Base-by-base conservation (phyloP, 2,329 filamentous ascomycete genomes). In the Pseudopithomyces chartarum region DNA sequence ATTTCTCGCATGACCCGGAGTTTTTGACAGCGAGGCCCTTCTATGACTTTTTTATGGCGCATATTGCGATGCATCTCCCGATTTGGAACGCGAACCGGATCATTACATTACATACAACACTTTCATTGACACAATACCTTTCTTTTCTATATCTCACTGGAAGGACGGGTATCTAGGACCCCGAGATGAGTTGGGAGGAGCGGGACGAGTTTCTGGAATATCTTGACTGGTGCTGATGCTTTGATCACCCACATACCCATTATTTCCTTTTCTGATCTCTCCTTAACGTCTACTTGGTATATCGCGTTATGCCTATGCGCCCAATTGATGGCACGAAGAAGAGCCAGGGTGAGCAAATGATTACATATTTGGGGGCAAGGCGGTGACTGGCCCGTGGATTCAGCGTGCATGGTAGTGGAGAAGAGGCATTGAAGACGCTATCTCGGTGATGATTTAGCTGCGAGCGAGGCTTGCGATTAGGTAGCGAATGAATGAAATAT, bases 31-130 rank as follows among this genome's bases (percentile, higher is more conserved):
- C 67, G 70, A 70, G 68, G 64, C 61, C 69, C 45, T 69, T 74
- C 64, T 72, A 75, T 66, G 62, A 54, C 56, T 70, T 63, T 63
- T 68, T 71, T 71, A 75, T 71, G 73, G 73, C 69, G 71, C 68
- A 74, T 64, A 62, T 62, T 65, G 65, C 67, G 61, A 72, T 68
- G 65, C 66, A 64, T 66, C 58, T 66, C 57, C 56, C 42, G 50
- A 57, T 65, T 56, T 59, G 60, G 61, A 61, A 74, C 63, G 66
- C 61, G 68, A 68, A 62, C 67, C 60, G 64, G 65, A 73, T 56
- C 63, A 66, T 53, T 59, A 70, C 66, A 66, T 56, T 61, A 70
- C 67, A 66, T 64, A 72, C 65, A 53, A 68, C 54, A 60, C 50
- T 55, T 60, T 57, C 59, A 61, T 67, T 67, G 58, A 54, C 59